Percentiles rank a stretch among this genome's conserved stretches.
phyloP scores from a whole-genome alignment of 176 grass and related monocot genomes.

The Carex littledalei region DNA sequence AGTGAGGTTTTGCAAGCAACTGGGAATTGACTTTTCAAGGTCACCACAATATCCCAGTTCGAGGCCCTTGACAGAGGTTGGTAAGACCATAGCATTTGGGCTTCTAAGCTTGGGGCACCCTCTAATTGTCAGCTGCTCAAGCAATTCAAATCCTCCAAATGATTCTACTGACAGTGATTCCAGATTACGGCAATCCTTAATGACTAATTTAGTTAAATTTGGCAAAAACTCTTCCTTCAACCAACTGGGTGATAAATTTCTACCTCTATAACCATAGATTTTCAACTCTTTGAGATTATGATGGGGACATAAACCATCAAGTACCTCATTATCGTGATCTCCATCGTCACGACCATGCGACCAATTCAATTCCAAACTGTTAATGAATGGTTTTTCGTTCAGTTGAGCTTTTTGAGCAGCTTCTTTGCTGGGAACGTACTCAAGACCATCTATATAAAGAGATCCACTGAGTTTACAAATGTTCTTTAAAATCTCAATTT shows the following conservation, averaged over 20 bases:
- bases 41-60: neutral
- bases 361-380: too few relatives aligned
- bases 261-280: conserved; percentile 2
- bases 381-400: too few relatives aligned
- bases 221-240: neutral
- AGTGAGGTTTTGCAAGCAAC: conserved; percentile 8
- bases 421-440: too few relatives aligned
- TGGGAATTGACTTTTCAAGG: neutral
- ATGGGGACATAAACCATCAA: conserved; percentile 13
- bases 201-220: neutral
- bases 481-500: too few relatives aligned
- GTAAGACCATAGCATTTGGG: neutral
- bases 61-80: conserved; percentile 10
- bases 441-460: too few relatives aligned
- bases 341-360: fast-evolving
- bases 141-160: neutral
- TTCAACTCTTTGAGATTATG: conserved; percentile 8
- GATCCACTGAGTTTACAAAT: too few relatives aligned
- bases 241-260: neutral
- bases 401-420: too few relatives aligned
- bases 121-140: neutral
- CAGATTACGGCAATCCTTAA: neutral
- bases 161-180: neutral
- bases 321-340: neutral
- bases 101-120: neutral